Evolutionary conservation across 768 basidiomycete genomes (phyloP), one percentile per base, ranked within the genome.

Genomic region (Cystofilobasidium capitatum): DNA sequence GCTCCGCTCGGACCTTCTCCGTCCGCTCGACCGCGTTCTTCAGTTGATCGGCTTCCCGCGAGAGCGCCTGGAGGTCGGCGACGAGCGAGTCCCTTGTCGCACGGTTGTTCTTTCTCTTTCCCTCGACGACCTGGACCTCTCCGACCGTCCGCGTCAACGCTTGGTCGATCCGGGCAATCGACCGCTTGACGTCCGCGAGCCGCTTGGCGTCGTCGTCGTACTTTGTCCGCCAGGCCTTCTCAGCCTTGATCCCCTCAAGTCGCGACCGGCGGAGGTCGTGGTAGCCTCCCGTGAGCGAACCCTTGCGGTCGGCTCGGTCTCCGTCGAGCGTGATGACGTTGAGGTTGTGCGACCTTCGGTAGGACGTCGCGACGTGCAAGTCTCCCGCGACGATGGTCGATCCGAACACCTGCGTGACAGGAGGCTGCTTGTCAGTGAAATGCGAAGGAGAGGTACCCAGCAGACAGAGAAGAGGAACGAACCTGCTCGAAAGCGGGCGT

Each of bases 251-350:
- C 0, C 84, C 88, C 72, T 97, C 93, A 63, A 98, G 85, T 17
- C 96, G 84, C 12, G 91, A 93, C 55, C 89, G 82, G 14, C 89
- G 85, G 31, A 91, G 81, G 76, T 98, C 96, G 76, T 97, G 89
- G 77, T 89, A 99, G 0, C 96, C 96, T 65, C 96, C 96, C 0
- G 93, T 98, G 58, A 99, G 78, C 1, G 93, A 86, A 70, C 96
- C 96, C 75, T 94, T 97, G 61, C 92, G 84, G 76, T 99, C 96
- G 62, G 94, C 92, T 74, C 91, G 91, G 81, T 99, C 96, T 58
- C 96, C 96, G 71, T 94, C 93, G 44, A 96, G 83, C 1, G 96
- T 99, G 77, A 98, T 98, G 26, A 91, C 92, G 78, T 94, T 97
- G 75, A 98, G 87, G 1, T 86, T 86, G 75, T 98, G 92, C 72